These are phyloP conservation scores for Kalmusia sp. DNA, from an alignment of 2,329 filamentous ascomycete genomes.

Conservation along the genomic window DNA sequence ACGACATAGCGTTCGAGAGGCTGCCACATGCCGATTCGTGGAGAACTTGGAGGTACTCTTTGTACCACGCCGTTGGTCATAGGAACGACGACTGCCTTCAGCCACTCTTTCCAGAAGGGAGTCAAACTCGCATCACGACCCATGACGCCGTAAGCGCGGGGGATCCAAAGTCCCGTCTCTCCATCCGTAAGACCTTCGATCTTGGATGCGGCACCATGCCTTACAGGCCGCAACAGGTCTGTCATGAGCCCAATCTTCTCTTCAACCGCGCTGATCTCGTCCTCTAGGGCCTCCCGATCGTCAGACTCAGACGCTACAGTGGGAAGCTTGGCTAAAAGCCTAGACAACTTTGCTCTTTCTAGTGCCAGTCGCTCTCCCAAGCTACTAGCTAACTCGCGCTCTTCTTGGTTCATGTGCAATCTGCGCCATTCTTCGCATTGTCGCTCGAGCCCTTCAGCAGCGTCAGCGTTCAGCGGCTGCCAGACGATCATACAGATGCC, in stretches of 20 bases:
- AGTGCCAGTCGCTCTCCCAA: conserved; percentile 85
- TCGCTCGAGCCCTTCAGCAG: conserved; percentile 82
- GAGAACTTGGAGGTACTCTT: conserved; percentile 85
- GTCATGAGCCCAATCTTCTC: conserved; percentile 98
- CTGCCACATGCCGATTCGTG: conserved; percentile 92
- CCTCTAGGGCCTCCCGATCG: conserved; percentile 84
- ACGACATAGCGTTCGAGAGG: conserved; percentile 95
- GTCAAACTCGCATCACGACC: conserved; percentile 84
- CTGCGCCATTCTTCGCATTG: conserved; percentile 61
- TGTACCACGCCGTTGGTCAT: conserved; percentile 90
- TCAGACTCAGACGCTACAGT: conserved; percentile 79
- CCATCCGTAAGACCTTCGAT: conserved; percentile 96
- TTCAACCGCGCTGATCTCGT: conserved; percentile 93
- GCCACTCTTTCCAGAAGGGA: conserved; percentile 98
- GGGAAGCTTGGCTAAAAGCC: conserved; percentile 83
- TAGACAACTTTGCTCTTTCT: conserved; percentile 88
- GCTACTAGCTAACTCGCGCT: conserved; percentile 90
- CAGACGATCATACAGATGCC: conserved; percentile 91
- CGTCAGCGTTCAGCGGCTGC: conserved; percentile 82
- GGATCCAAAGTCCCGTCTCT: conserved; percentile 95
- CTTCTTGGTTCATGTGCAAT: conserved; percentile 83
- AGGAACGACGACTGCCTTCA: conserved; percentile 89
- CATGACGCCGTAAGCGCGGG: conserved; percentile 89
- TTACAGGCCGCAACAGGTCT: conserved; percentile 87
- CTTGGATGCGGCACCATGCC: conserved; percentile 93